Evolutionary conservation across 495 filamentous ascomycete species (phyloP).

Genomic region (Schizothecium vesticola): DNA sequence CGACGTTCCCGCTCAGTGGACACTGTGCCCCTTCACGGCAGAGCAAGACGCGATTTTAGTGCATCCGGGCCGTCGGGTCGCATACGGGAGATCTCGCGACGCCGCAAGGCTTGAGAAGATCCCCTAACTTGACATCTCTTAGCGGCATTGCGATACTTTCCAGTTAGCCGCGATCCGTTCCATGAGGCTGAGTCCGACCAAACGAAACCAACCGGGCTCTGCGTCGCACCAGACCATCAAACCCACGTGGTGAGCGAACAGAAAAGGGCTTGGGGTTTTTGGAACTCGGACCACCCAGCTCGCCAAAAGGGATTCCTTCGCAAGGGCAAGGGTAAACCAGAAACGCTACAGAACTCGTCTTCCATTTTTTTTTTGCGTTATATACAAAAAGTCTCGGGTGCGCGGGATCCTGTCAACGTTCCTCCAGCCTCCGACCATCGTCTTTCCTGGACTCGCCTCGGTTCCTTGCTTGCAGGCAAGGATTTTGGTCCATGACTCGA

Average conservation of each 20-base stretch:
- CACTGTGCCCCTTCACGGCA: slow-evolving; percentile 24
- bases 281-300: too few relatives aligned
- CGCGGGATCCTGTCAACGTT: background rate
- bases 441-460: background rate
- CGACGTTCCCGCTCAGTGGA: background rate
- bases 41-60: slow-evolving; percentile 25
- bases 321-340: too few relatives aligned
- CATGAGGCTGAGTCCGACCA: background rate
- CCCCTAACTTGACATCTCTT: slow-evolving; percentile 18
- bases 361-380: background rate
- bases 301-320: too few relatives aligned
- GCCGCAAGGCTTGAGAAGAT: slow-evolving; percentile 18
- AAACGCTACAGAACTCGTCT: background rate
- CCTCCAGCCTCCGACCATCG: background rate
- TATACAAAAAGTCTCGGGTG: background rate
- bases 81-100: slow-evolving; percentile 17
- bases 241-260: background rate
- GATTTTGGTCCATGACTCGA: background rate
- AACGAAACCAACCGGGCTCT: background rate
- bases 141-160: slow-evolving; percentile 15
- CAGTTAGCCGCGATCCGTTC: background rate
- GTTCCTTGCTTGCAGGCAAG: background rate
- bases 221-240: background rate
- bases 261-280: too few relatives aligned
- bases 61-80: slow-evolving; percentile 20